Percentiles rank a stretch among this genome's conserved stretches.
Conservation (phyloP, 2,329 filamentous ascomycete species). For the Nothophoma quercina region DNA sequence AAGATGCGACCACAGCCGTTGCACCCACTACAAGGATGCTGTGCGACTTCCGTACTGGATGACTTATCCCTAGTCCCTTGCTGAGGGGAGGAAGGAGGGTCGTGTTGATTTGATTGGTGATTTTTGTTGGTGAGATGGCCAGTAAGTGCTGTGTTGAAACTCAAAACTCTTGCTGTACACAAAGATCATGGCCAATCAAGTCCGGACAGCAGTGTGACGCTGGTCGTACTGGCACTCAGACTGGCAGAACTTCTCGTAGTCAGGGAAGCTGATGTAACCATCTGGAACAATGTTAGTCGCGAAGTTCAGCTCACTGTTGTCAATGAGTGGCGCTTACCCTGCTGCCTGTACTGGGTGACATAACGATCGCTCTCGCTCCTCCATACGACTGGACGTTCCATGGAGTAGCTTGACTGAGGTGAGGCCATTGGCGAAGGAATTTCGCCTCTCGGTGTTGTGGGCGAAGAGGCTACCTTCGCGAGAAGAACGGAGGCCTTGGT, state of each 20-base stretch:
- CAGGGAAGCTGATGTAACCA: constrained; percentile 77
- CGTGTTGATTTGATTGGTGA: constrained; percentile 4
- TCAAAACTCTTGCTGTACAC: neutral
- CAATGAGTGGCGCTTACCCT: constrained; percentile 39
- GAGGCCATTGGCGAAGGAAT: constrained; percentile 41
- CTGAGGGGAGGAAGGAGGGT: neutral
- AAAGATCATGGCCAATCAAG: constrained; percentile 29
- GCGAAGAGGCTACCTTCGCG: constrained; percentile 54
- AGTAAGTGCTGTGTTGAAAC: constrained; percentile 9
- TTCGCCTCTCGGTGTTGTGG: constrained; percentile 49
- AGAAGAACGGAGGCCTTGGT: constrained; percentile 53
- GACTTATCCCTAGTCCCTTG: neutral
- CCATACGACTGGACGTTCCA: constrained; percentile 43
- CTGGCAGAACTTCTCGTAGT: constrained; percentile 70
- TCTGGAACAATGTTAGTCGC: constrained; percentile 42
- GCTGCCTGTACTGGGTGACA: constrained; percentile 46
- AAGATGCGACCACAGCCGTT: neutral
- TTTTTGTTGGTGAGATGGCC: neutral
- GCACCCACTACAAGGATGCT: neutral
- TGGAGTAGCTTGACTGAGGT: constrained; percentile 34
- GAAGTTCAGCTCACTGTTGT: neutral
- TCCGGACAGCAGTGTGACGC: constrained; percentile 41
- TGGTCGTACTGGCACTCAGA: constrained; percentile 42
- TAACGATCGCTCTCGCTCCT: constrained; percentile 50
- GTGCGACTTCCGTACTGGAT: neutral